Evolutionary conservation across 2,329 filamentous ascomycete genomes (phyloP), one percentile per base, ranked within the genome.

Genomic region (Hypomyces rosellus): DNA sequence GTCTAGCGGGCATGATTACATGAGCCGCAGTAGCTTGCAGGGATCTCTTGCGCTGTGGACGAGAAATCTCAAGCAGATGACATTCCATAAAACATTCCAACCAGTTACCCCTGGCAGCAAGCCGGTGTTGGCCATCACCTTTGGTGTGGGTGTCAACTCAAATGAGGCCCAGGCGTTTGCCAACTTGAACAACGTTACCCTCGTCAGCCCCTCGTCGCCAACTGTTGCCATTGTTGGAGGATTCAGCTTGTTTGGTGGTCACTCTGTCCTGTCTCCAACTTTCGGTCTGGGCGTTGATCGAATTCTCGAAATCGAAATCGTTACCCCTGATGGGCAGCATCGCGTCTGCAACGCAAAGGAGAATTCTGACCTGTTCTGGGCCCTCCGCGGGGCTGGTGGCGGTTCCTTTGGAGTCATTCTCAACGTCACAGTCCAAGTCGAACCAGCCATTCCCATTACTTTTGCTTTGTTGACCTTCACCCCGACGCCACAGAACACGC

Each of bases 341-440:
- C 55, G 75, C 2, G 69, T 60, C 4, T 76, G 74, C 3, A 71
- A 68, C 25, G 65, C 60, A 2, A 62, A 64, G 2, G 55, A 73
- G 15, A 71, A 80, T 52, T 50, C 63, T 0, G 77, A 81, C 45
- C 63, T 81, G 1, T 79, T 75, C 61, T 81, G 76, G 76, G 77
- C 76, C 5, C 61, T 78, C 3, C 64, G 67, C 41, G 74, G 75
- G 6, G 74, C 74, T 5, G 74, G 77, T 3, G 73, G 70, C 11
- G 75, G 74, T 2, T 77, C 70, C 12, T 81, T 75, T 54, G 77
- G 71, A 3, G 65, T 81, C 3, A 71, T 80, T 40, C 46, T 48
- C 45, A 38, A 18, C 12, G 33, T 30, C 14, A 46, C 45, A 9
- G 33, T 46, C 34, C 22, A 41, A 11, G 39, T 41, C 39, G 39